Evolutionary conservation across 495 filamentous ascomycete species (phyloP), one percentile per base, ranked within the genome.

Genomic region (Podospora anserina): DNA sequence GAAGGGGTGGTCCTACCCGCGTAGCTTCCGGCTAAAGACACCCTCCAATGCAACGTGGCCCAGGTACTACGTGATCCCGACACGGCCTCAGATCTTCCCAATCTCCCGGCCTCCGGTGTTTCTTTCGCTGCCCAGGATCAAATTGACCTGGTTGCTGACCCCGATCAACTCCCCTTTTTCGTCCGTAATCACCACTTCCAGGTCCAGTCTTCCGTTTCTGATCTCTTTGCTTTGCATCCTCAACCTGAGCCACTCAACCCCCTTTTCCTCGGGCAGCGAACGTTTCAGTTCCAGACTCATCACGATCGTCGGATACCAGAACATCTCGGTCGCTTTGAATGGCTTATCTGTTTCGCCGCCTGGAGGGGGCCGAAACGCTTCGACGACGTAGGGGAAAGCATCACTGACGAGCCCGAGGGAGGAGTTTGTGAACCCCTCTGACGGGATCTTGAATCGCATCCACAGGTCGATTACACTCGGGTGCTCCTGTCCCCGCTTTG

Each of bases 241-340:
- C 65, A 83, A 79, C 73, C 86, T 88, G 61, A 93, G 72, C 89
- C 89, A 92, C 70, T 90, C 83, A 54, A 84, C 85, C 0, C 89
- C 89, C 13, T 6, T 49, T 28, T 79, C 79, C 18, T 76, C 74
- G 5, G 88, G 88, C 59, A 92, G 76, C 18, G 77, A 72, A 71
- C 86, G 87, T 79, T 92, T 92, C 61, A 89, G 77, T 69, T 92
- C 89, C 28, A 92, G 68, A 69, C 87, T 88, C 76, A 92, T 77
- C 23, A 89, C 82, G 18, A 95, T 78, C 3, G 91, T 96, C 0
- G 91, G 92, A 79, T 93, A 94, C 92, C 92, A 94, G 72, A 81
- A 84, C 39, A 61, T 49, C 0, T 56, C 56, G 32, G 68, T 65
- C 2, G 56, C 57, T 18, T 44, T 27, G 26, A 73, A 76, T 6